Evolutionary conservation across 192 early-diverging fungal species (phyloP).

Genomic region (Allomyces javanicus): DNA sequence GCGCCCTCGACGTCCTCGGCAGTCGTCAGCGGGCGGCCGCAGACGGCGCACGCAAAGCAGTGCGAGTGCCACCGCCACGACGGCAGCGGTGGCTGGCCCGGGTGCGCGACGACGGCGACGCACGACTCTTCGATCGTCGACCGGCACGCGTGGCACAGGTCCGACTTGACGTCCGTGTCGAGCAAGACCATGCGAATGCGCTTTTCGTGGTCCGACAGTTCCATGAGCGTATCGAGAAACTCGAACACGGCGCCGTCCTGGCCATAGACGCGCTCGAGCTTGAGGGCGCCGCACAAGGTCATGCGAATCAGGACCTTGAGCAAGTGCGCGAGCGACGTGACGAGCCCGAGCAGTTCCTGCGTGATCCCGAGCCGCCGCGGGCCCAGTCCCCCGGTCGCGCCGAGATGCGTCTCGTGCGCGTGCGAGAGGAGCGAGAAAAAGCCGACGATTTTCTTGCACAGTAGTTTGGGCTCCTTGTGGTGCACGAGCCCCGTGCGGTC

Average conservation of each 20-base stretch:
- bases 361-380: slow-evolving; percentile 40
- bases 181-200: slow-evolving; percentile 18
- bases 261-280: slow-evolving; percentile 29
- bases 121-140: slow-evolving; percentile 75
- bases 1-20: neutral
- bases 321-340: slow-evolving; percentile 77
- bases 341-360: slow-evolving; percentile 69
- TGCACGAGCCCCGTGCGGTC: slow-evolving; percentile 26
- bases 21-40: slow-evolving; percentile 21
- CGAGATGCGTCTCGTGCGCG: slow-evolving; percentile 23
- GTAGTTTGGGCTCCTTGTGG: slow-evolving; percentile 74
- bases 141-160: slow-evolving; percentile 60
- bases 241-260: slow-evolving; percentile 23
- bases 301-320: slow-evolving; percentile 79
- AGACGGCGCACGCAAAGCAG: slow-evolving; percentile 65
- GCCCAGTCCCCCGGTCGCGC: slow-evolving; percentile 20
- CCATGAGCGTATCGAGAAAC: slow-evolving; percentile 60
- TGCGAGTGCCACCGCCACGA: slow-evolving; percentile 59
- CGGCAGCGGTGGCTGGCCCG: slow-evolving; percentile 7
- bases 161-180: slow-evolving; percentile 47
- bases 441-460: slow-evolving; percentile 83
- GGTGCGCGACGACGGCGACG: slow-evolving; percentile 26
- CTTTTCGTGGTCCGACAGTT: slow-evolving; percentile 34
- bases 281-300: slow-evolving; percentile 69
- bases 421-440: slow-evolving; percentile 81